Base-by-base conservation (phyloP, 2,329 filamentous ascomycete genomes). In the Fusarium dlaminii region DNA sequence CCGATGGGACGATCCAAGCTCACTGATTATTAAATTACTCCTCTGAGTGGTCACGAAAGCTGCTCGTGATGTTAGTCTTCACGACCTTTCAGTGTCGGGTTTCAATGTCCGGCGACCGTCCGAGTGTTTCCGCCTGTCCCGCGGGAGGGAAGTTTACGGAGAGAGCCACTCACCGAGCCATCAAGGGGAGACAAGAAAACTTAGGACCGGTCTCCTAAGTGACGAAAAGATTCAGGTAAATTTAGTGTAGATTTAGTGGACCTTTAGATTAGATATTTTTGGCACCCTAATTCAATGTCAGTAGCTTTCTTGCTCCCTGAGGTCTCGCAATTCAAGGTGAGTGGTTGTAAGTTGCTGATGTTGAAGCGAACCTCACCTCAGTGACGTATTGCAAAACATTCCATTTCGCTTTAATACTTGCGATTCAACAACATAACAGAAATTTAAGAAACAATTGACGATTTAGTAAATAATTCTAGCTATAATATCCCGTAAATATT, bases 61-160 rank as follows among this genome's bases (percentile, higher is more conserved):
- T 60, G 29, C 66, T 59, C 57, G 60, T 42, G 65, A 55, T 59
- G 43, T 37, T 29, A 29, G 37, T 37, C 15, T 51, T 48, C 51
- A 39, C 32, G 24, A 66, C 62, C 37, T 52, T 66, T 22, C n/a
- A 37, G 36, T 20, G 22, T 51, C 75, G 73, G 75, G 20, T 56
- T 75, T 74, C 43, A 67, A 67, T 66, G 60, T 66, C 68, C 74
- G 72, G 36, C 15, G 34, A 20, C 6, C 6, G 12, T 43, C 45
- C 54, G 55, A 56, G 70, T 70, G 43, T 64, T 68, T 67, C 66
- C 66, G 51, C 51, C 12, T 51, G 6, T 40, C 36, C 39, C 34
- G 34, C 24, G 45, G 46, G 54, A 37, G 49, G 22, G n/a, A 62
- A 52, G 29, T 27, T 37, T 43, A 52, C 13, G 51, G 46, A 37